phyloP scores from a whole-genome alignment of 1,284 basidiomycete genomes.

The Sphaerobolus stellatus region DNA sequence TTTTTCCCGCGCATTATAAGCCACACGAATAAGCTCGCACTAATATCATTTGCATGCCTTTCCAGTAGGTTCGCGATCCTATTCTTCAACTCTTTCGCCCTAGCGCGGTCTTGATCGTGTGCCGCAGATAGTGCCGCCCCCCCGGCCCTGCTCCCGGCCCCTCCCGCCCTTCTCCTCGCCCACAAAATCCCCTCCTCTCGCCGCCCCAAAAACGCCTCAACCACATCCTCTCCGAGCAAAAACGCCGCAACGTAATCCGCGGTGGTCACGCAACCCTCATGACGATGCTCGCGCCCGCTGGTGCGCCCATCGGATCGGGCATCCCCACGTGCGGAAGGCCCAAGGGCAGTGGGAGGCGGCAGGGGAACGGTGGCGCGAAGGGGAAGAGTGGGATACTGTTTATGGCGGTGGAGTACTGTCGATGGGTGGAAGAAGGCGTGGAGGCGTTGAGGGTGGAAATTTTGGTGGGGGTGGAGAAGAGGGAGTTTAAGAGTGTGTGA shows the following conservation, averaged over 20 bases:
- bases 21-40: too few species aligned
- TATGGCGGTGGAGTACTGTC: slow-evolving; percentile 74
- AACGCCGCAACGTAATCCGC: slow-evolving; percentile 84
- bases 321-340: slow-evolving; percentile 77
- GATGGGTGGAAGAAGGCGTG: slow-evolving; percentile 71
- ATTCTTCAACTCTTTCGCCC: too few species aligned
- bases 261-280: slow-evolving; percentile 86
- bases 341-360: slow-evolving; percentile 64
- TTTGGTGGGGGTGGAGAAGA: too few species aligned
- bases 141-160: too few species aligned
- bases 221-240: slow-evolving; percentile 91
- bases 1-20: too few species aligned
- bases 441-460: slow-evolving; percentile 66
- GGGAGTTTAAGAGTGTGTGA: too few species aligned
- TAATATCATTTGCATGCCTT: too few species aligned
- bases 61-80: too few species aligned
- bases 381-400: slow-evolving; percentile 82
- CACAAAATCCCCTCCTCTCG: too few species aligned
- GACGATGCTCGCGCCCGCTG: slow-evolving; percentile 70
- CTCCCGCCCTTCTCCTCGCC: too few species aligned
- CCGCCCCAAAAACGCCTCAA: slow-evolving; percentile 89
- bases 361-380: slow-evolving; percentile 54
- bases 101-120: too few species aligned
- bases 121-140: too few species aligned
- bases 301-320: slow-evolving; percentile 56